phyloP scores from a whole-genome alignment of 108 stramenopile genomes.

The Nitzschia inconspicua region DNA sequence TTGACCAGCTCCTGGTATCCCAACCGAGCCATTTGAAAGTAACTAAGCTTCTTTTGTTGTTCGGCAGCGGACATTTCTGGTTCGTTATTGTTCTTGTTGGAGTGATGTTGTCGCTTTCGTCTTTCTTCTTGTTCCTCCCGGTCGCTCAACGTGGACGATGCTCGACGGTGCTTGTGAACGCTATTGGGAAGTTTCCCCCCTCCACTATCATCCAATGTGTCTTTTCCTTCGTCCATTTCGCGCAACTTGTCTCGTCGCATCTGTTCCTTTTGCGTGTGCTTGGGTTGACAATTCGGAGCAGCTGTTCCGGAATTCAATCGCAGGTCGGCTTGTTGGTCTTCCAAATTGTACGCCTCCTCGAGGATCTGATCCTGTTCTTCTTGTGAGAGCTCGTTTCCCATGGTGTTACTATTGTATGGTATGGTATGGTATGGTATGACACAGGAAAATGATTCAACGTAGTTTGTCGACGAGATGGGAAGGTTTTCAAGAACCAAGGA shows the following conservation, averaged over 20 bases:
- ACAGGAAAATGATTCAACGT: too few relatives aligned
- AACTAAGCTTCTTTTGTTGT: slow-evolving; percentile 46
- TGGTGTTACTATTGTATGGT: slow-evolving; percentile 6
- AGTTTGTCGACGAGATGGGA: too few relatives aligned
- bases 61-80: not conserved
- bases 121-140: slow-evolving; percentile 26
- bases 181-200: not conserved
- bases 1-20: slow-evolving; percentile 94
- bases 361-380: slow-evolving; percentile 46
- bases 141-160: slow-evolving; percentile 9
- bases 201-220: too few relatives aligned
- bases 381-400: slow-evolving; percentile 52
- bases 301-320: slow-evolving; percentile 66
- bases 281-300: slow-evolving; percentile 76
- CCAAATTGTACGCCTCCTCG: slow-evolving; percentile 44
- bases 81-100: slow-evolving; percentile 24
- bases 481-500: too few relatives aligned
- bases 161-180: slow-evolving; percentile 24
- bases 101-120: slow-evolving; percentile 32
- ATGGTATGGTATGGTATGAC: too few relatives aligned
- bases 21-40: slow-evolving; percentile 77
- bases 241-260: slow-evolving; percentile 4
- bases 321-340: slow-evolving; percentile 58
- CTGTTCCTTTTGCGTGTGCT: slow-evolving; percentile 43
- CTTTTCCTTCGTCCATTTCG: slow-evolving; percentile 1